phyloP scores from a whole-genome alignment of 805 yeast species.

The Kodamaea jinghongensis region DNA sequence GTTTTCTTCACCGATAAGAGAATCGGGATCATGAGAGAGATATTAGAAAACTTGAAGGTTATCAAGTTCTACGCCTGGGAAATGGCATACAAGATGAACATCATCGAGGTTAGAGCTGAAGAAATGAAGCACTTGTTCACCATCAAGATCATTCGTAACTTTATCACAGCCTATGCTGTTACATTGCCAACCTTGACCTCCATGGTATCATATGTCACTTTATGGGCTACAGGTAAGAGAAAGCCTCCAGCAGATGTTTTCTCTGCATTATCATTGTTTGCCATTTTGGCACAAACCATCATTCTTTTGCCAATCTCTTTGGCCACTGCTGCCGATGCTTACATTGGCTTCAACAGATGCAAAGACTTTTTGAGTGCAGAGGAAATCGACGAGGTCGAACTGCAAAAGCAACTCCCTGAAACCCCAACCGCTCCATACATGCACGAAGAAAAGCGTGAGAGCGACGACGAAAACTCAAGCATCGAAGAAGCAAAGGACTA shows the following conservation, averaged over 20 bases:
- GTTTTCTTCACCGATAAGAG: constrained; percentile 41
- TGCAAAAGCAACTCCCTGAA: neutral
- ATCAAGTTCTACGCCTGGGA: constrained; percentile 50
- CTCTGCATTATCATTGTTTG: constrained; percentile 40
- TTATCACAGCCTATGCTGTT: constrained; percentile 44
- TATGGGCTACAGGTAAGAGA: constrained; percentile 44
- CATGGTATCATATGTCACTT: constrained; percentile 43
- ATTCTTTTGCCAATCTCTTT: constrained; percentile 44
- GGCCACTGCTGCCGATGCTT: constrained; percentile 45
- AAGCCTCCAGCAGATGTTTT: constrained; percentile 40
- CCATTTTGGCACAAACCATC: constrained; percentile 43
- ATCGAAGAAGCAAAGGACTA: constrained; percentile 6
- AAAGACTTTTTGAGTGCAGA: constrained; percentile 20
- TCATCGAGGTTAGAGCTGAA: constrained; percentile 33
- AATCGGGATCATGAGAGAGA: constrained; percentile 42
- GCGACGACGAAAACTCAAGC: constrained; percentile 8
- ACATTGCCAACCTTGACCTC: constrained; percentile 43
- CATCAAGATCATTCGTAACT: constrained; percentile 41
- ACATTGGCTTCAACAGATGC: constrained; percentile 35
- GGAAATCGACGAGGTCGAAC: constrained; percentile 15
- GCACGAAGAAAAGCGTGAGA: too few species aligned
- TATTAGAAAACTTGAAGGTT: constrained; percentile 38
- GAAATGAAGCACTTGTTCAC: constrained; percentile 42
- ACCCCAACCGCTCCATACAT: too few species aligned
- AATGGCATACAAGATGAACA: constrained; percentile 35